Conservation (phyloP, 1,139 yeast genomes). For the Taphrina betulina region DNA sequence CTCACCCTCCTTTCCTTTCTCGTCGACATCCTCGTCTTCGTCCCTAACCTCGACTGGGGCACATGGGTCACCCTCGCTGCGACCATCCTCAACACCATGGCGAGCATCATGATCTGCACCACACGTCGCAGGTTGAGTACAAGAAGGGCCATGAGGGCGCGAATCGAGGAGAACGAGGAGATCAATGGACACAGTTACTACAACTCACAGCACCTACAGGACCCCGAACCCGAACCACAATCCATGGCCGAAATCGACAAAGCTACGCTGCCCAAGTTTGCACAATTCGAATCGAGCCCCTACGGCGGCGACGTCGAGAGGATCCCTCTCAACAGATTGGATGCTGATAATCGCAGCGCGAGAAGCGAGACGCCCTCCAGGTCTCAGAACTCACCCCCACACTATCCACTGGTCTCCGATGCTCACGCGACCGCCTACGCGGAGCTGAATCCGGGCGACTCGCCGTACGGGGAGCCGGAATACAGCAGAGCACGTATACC, state of each 20-base stretch:
- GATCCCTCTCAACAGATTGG: conserved; percentile 1
- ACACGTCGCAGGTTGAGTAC: conserved; percentile 56
- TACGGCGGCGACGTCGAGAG: background rate
- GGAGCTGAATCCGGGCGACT: background rate
- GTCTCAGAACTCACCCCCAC: conserved; percentile 11
- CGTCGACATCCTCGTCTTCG: conserved; percentile 56
- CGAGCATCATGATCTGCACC: conserved; percentile 50
- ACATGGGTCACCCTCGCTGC: conserved; percentile 57
- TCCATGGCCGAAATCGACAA: conserved; percentile 13
- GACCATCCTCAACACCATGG: conserved; percentile 49
- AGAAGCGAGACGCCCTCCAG: conserved; percentile 14
- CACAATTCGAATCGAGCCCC: conserved; percentile 7
- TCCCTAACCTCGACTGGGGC: conserved; percentile 55
- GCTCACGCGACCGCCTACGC: background rate
- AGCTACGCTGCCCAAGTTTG: conserved; percentile 27
- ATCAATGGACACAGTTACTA: conserved; percentile 23
- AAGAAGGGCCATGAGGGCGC: conserved; percentile 47
- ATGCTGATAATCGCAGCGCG: conserved; percentile 6
- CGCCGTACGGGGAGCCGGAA: background rate
- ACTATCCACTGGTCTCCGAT: background rate
- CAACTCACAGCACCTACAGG: conserved; percentile 4
- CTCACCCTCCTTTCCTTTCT: conserved; percentile 54
- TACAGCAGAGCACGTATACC: conserved; percentile 13
- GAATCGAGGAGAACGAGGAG: conserved; percentile 39
- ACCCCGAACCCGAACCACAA: conserved; percentile 2